Percentiles rank a stretch among this genome's conserved stretches.
Conservation (phyloP, 1,284 basidiomycete species). For the Ceraceosorus bombacis region DNA sequence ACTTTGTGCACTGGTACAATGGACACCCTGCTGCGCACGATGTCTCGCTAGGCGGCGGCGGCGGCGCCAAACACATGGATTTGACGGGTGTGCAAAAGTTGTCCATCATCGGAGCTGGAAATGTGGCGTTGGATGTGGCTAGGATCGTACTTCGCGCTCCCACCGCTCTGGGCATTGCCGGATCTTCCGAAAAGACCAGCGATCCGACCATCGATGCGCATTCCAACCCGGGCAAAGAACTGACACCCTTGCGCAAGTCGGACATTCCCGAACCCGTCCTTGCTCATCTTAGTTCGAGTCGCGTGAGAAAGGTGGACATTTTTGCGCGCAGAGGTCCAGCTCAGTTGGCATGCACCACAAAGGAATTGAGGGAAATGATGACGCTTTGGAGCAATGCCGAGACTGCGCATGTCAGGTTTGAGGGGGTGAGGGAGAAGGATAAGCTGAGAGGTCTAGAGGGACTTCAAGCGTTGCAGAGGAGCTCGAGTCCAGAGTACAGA, state of each 20-base stretch:
- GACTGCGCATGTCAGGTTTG: conserved; percentile 47
- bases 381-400: conserved; percentile 66
- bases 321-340: conserved; percentile 78
- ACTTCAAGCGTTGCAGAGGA: neutral
- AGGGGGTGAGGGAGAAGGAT: conserved; percentile 47
- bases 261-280: conserved; percentile 76
- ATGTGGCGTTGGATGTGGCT: conserved; percentile 89
- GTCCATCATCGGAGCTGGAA: conserved; percentile 85
- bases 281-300: conserved; percentile 59
- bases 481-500: conserved; percentile 31
- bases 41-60: conserved; percentile 56
- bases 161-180: conserved; percentile 9
- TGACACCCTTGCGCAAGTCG: conserved; percentile 61
- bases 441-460: conserved; percentile 39
- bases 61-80: conserved; percentile 3
- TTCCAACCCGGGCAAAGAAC: conserved; percentile 18
- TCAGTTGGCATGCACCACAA: conserved; percentile 85
- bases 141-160: conserved; percentile 66
- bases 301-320: conserved; percentile 69
- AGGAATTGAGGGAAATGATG: conserved; percentile 87
- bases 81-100: conserved; percentile 54
- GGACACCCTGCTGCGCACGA: conserved; percentile 62
- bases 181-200: too few relatives aligned
- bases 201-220: conserved; percentile 6
- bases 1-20: conserved; percentile 96